Base-by-base conservation (phyloP, 1,284 basidiomycete species). In the Ceratobasidium sp. region DNA sequence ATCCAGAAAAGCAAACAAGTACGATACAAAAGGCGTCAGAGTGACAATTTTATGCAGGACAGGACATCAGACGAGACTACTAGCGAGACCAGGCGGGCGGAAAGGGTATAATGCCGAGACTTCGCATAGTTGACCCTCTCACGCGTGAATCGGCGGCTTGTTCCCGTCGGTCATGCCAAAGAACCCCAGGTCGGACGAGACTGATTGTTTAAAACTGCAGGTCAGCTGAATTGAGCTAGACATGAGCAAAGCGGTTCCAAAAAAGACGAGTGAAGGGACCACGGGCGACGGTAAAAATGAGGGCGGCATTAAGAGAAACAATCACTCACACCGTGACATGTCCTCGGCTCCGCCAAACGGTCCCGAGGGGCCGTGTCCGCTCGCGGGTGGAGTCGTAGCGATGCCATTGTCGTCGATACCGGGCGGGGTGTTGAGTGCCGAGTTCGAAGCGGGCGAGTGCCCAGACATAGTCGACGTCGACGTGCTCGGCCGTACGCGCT, bases 141-240 rank as follows among this genome's bases (percentile, higher is more conserved):
- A 42, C 13, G 52, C 68, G 40, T 53, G 47, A 42, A 69, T 60
- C 31, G 68, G 55, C 20, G 55, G 52, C 58, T 52, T 69, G 43
- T 32, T 32, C n/a, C 52, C 68, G 45, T 60, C 57, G 56, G 57
- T 69, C 56, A 69, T 60, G 22, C 58, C 57, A 76, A 90, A 88
- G 81, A 85, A 90, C 74, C 87, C 88, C 81, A 90, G 90, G 82
- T 91, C 89, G 80, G 90, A 89, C 77, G 90, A 89, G 85, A 89
- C 89, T 89, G 80, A 75, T 78, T 78, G 72, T 73, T 72, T 45
- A 74, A 75, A 72, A 75, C 77, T 79, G 79, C 65, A 69, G 68
- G 72, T 72, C 70, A 73, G 72, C 68, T 65, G 64, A 68, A 57
- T 35, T 69, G 71, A 73, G 72, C 71, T 71, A 60, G 40, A 71